Evolutionary conservation across 345 rosid species (phyloP).

Genomic region (Mercurialis annua): DNA sequence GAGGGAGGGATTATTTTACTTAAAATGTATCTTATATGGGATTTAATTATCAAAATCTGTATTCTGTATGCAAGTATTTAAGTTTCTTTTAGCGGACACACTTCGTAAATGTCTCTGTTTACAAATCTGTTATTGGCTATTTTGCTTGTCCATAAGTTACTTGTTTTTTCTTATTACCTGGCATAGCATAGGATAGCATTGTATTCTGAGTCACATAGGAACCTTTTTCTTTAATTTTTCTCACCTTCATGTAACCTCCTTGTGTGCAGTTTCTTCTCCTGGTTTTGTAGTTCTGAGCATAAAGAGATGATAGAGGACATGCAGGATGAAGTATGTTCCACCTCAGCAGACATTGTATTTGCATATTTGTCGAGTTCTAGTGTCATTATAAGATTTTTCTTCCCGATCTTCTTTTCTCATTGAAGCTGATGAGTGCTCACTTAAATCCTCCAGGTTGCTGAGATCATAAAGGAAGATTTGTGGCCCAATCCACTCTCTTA

Average conservation of each 20-base stretch:
- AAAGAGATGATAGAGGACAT: slow-evolving; percentile 58
- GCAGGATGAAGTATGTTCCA: slow-evolving; percentile 68
- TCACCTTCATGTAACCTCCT: background rate
- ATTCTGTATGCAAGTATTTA: no score
- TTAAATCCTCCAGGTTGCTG: slow-evolving; percentile 62
- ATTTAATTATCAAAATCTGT: no score
- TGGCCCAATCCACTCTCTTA: slow-evolving; percentile 93
- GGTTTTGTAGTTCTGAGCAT: slow-evolving; percentile 64
- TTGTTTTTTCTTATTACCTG: background rate
- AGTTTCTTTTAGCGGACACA: background rate
- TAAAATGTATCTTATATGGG: background rate
- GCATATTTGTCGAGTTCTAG: background rate
- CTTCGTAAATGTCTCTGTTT: background rate
- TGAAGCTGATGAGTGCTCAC: slow-evolving; percentile 7
- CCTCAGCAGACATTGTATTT: background rate
- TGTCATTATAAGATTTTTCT: background rate
- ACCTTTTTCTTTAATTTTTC: background rate
- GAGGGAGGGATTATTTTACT: background rate
- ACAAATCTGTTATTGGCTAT: background rate
- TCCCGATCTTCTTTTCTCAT: background rate
- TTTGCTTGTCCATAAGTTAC: background rate
- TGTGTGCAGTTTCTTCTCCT: slow-evolving; percentile 72
- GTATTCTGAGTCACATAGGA: background rate
- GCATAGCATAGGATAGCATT: background rate
- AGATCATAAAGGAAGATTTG: slow-evolving; percentile 86